These are phyloP conservation scores for Taphrina communis DNA, from an alignment of 1,139 yeast species.

Conservation along the genomic window DNA sequence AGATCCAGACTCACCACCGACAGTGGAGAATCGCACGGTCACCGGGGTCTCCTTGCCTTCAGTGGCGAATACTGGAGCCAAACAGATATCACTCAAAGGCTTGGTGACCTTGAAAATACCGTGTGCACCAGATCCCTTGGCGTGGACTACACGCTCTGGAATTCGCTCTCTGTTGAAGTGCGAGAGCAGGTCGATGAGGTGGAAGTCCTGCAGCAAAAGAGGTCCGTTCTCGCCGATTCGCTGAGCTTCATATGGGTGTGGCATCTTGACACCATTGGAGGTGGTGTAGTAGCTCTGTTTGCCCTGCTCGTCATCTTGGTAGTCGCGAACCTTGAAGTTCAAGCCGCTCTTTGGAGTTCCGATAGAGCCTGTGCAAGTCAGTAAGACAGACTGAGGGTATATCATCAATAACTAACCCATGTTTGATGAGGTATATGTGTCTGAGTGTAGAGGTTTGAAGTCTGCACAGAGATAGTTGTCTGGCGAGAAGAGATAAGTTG, in stretches of 20 bases:
- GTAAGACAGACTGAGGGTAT: background rate
- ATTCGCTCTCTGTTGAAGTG: constrained; percentile 87
- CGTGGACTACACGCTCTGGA: constrained; percentile 90
- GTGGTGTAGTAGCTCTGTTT: constrained; percentile 59
- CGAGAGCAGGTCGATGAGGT: constrained; percentile 75
- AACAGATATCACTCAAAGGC: constrained; percentile 74
- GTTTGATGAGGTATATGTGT: background rate
- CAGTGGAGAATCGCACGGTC: constrained; percentile 82
- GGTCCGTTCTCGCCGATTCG: constrained; percentile 62
- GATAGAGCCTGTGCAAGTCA: constrained; percentile 20
- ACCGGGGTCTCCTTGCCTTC: constrained; percentile 77
- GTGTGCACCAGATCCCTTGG: constrained; percentile 86
- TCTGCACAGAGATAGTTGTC: constrained; percentile 13
- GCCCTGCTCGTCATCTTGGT: constrained; percentile 13
- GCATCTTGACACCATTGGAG: constrained; percentile 75
- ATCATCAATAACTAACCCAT: background rate
- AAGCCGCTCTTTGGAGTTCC: constrained; percentile 31
- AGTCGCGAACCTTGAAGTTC: constrained; percentile 35
- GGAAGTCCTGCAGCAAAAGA: constrained; percentile 71
- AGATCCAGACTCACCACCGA: constrained; percentile 85
- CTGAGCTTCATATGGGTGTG: constrained; percentile 71
- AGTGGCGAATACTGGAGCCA: constrained; percentile 71
- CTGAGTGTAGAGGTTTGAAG: constrained; percentile 13
- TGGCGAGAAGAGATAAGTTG: background rate
- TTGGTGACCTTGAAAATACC: constrained; percentile 83